Base-by-base conservation (phyloP, 1,284 basidiomycete genomes). In the Malassezia psittaci region DNA sequence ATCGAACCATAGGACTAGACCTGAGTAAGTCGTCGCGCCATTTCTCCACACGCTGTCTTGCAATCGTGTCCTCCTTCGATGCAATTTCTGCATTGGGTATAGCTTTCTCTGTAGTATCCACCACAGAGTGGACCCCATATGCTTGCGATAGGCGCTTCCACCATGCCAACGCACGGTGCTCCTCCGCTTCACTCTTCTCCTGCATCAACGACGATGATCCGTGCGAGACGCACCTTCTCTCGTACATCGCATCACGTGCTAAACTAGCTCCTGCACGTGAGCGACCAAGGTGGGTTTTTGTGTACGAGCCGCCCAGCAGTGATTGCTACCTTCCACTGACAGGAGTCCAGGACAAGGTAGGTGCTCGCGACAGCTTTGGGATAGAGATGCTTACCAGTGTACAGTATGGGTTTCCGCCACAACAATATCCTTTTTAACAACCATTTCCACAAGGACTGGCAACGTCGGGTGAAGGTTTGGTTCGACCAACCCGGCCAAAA, bases 401-500 rank as follows among this genome's bases (percentile, higher is more conserved):
- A 13, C 55, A 60, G 59, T 63, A 72, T 72, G 69, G 68, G 66
- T 64, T 66, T 72, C 64, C 66, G 67, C 59, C 69, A 74, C 68
- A 74, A 74, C 65, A 68, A 74, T 65, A 55, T 74, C 57, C 68
- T 72, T 51, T 68, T 70, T 67, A 73, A 80, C 76, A 91, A 91
- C 80, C 91, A 96, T 78, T 96, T 96, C 85, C 88, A 85, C 80
- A 98, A 98, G 85, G 69, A 69, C 61, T 72, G 70, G 72, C 87
- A 93, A 79, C 82, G 84, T 76, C 85, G 85, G 69, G 89, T 94
- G 75, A 86, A 86, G 79, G 93, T 88, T 76, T 91, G 91, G 93
- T 98, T 98, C 78, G 88, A 98, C 82, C 94, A 98, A 80, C 90
- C 93, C 64, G 94, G 91, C 59, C 87, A 88, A 78, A 98, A 98